These are phyloP conservation scores for Moesziomyces antarcticus DNA, from an alignment of 1,284 basidiomycete species.

Conservation along the genomic window DNA sequence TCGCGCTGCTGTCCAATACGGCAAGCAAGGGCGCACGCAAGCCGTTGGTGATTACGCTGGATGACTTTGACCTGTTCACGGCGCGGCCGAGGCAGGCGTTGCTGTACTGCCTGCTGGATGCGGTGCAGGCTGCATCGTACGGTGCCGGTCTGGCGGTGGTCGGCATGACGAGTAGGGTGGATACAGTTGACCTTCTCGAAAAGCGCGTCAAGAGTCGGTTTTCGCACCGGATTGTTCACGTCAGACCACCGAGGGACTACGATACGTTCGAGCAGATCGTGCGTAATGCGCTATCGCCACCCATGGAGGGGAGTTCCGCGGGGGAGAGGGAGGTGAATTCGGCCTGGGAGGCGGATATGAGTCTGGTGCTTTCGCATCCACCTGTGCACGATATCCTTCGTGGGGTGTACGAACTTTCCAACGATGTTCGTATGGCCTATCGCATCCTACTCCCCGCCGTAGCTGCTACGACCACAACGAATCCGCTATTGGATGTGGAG, in stretches of 20 bases:
- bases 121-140: constrained; percentile 64
- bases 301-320: no score
- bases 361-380: constrained; percentile 16
- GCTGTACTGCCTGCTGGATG: constrained; percentile 66
- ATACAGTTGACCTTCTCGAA: constrained; percentile 62
- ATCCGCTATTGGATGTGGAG: constrained; percentile 10
- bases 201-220: constrained; percentile 66
- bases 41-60: constrained; percentile 61
- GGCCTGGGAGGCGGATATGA: constrained; percentile 44
- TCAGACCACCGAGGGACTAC: constrained; percentile 42
- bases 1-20: constrained; percentile 55
- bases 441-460: constrained; percentile 26
- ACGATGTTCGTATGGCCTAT: constrained; percentile 50
- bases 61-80: constrained; percentile 63
- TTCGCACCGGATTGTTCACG: constrained; percentile 61
- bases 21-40: constrained; percentile 7
- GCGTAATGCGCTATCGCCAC: constrained; percentile 26
- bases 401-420: constrained; percentile 48
- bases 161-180: constrained; percentile 57
- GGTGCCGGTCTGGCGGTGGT: constrained; percentile 59
- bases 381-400: constrained; percentile 34
- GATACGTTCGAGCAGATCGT: constrained; percentile 45
- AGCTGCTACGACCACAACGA: not conserved
- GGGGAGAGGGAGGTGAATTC: not conserved
- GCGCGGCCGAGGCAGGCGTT: constrained; percentile 59